Evolutionary conservation across 192 early-diverging fungal genomes (phyloP), one percentile per base, ranked within the genome.

Genomic region (Dissophora ornata): DNA sequence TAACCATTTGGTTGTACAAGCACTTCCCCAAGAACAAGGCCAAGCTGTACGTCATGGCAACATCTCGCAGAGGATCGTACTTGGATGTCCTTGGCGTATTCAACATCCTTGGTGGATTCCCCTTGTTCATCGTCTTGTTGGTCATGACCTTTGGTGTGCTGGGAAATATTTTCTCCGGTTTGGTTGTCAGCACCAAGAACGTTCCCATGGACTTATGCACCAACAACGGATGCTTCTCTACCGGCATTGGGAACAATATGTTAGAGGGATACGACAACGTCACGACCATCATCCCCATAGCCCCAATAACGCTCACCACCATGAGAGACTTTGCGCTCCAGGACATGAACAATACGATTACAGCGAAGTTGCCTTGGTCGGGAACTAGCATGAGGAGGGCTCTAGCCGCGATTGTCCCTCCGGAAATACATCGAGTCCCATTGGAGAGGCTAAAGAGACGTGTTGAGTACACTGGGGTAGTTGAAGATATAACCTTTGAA

Each of bases 21-120:
- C 36, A 41, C 28, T 58, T 58, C 57, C 57, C 57, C 15, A 58
- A 30, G 38, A 58, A 58, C 41, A 58, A 24, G 41, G 57, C 38
- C 57, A 58, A 58, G 41, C n/a, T 58, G 40, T 58, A 58, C 26
- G 57, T 58, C 41, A 58, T 58, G 42, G 41, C 57, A 45, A 58
- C 57, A 16, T 44, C 57, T 28, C 57, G 57, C 44, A 40, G 13
- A 44, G 57, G 57, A 28, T 58, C 57, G 10, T 58, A 44, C 42
- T 25, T 58, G 57, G 57, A 58, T 41, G 57, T 58, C 7, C 36
- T 58, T 26, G 41, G 57, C n/a, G 28, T 58, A 25, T 45, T 41
- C 40, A 58, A 58, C 22, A 34, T 58, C 22, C 36, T 58, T 41
- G 57, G 57, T 41, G 42, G 57, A 44, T 58, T 58, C 44, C 57